Base-by-base conservation (phyloP, 2,329 filamentous ascomycete genomes). In the Botrytis fragariae region DNA sequence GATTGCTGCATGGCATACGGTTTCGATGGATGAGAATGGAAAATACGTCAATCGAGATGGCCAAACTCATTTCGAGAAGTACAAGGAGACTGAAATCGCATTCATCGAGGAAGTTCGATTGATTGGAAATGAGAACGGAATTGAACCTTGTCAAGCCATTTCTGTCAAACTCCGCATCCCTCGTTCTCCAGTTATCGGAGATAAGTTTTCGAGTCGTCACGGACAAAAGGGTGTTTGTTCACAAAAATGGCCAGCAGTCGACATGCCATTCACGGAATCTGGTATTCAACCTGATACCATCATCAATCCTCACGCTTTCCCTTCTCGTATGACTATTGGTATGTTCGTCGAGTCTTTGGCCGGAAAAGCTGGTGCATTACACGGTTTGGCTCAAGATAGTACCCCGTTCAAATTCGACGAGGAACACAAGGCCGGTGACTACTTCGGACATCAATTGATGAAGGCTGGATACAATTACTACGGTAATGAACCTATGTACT, bases 231-330 rank as follows among this genome's bases (percentile, higher is more conserved):
- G 96, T 90, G 96, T 98, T 69, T 91, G 89, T 80, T 98, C 94
- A 29, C 95, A 98, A 82, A 96, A 98, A 82, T 99, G 96, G 94
- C 96, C 95, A 0, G 89, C 91, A 3, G 86, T 93, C 74, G 95
- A 98, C 82, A 96, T 99, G 93, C 96, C 96, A 5, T 99, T 98
- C 84, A 94, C 93, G 4, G 96, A 99, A 84, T 93, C 92, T 9
- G 96, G 96, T 71, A 98, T 99, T 75, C 95, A 98, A 81, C 96
- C 96, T 16, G 96, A 99, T 83, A 88, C 97, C 79, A 99, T 99
- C 83, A 99, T 99, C 87, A 99, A 99, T 85, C 96, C 96, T 59
- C 96, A 99, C 87, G 96, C 96, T 81, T 99, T 99, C 88, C 96
- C 96, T 12, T 98, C 95, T 63, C 95, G 96, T 84, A 99, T 99